These are phyloP conservation scores for Monosporascus sp. DNA, from an alignment of 2,329 filamentous ascomycete species.

Conservation along the genomic window DNA sequence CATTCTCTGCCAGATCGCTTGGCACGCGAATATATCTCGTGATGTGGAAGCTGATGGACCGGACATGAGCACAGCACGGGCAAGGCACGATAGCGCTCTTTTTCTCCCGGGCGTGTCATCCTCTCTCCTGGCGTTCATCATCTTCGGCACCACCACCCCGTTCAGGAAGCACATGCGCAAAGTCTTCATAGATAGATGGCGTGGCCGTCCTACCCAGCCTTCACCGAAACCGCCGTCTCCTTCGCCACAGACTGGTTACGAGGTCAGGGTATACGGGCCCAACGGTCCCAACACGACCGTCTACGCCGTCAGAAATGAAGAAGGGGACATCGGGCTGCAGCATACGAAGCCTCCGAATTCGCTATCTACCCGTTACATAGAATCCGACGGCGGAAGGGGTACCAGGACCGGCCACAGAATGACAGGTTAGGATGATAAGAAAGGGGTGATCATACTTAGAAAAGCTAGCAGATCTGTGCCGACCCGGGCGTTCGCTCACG, in stretches of 20 bases:
- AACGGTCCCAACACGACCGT: not conserved
- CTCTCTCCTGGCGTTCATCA: slow-evolving; percentile 30
- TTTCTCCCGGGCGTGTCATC: slow-evolving; percentile 35
- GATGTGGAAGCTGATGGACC: slow-evolving; percentile 24
- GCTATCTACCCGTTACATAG: too few relatives aligned
- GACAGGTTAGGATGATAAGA: too few relatives aligned
- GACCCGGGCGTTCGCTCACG: too few relatives aligned
- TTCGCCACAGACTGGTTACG: not conserved
- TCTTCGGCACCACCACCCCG: slow-evolving; percentile 37
- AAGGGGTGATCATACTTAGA: too few relatives aligned
- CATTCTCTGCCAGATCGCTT: slow-evolving; percentile 13
- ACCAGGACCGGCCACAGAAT: too few relatives aligned
- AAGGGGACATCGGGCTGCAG: too few relatives aligned
- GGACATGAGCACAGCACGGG: slow-evolving; percentile 27
- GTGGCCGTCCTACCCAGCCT: not conserved
- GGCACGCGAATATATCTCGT: slow-evolving; percentile 23
- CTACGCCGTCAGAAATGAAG: too few relatives aligned
- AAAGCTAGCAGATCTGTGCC: too few relatives aligned
- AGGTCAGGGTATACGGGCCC: not conserved
- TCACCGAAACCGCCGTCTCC: not conserved
- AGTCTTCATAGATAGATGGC: slow-evolving; percentile 13
- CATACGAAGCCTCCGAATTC: too few relatives aligned
- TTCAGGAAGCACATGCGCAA: slow-evolving; percentile 25
- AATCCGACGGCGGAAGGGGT: too few relatives aligned
- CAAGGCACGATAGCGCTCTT: slow-evolving; percentile 26